These are phyloP conservation scores for Agrocybe praecox DNA, from an alignment of 768 basidiomycete species.

Conservation along the genomic window DNA sequence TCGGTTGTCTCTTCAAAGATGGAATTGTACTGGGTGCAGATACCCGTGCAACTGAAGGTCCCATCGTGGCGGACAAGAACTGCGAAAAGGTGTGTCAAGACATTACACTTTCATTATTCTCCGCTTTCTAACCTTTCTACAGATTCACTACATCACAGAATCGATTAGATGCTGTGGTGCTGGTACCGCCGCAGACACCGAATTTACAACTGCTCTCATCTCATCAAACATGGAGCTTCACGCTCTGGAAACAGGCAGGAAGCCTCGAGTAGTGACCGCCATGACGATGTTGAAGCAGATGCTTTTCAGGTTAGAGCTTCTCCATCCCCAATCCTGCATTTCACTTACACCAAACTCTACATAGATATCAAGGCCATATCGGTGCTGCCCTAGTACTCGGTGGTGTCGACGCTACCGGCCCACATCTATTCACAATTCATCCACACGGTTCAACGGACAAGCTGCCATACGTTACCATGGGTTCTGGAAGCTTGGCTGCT, in stretches of 20 bases:
- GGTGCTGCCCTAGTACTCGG: slow-evolving; percentile 97
- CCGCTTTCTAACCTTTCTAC: slow-evolving; percentile 1
- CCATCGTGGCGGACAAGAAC: slow-evolving; percentile 98
- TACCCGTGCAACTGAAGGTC: slow-evolving; percentile 92
- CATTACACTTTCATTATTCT: not conserved
- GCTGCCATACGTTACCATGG: slow-evolving; percentile 98
- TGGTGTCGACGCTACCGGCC: slow-evolving; percentile 92
- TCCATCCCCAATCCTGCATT: not conserved
- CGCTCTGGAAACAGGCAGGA: slow-evolving; percentile 85
- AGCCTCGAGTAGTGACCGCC: slow-evolving; percentile 93
- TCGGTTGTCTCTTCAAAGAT: slow-evolving; percentile 90
- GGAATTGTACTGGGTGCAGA: slow-evolving; percentile 96
- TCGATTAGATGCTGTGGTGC: slow-evolving; percentile 98
- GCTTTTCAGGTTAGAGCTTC: slow-evolving; percentile 72
- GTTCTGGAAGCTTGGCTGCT: slow-evolving; percentile 92
- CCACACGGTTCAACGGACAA: slow-evolving; percentile 99
- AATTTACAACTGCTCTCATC: slow-evolving; percentile 93
- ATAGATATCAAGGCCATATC: slow-evolving; percentile 88
- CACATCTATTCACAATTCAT: slow-evolving; percentile 94
- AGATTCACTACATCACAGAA: slow-evolving; percentile 98
- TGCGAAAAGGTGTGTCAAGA: slow-evolving; percentile 85
- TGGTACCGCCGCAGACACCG: slow-evolving; percentile 98
- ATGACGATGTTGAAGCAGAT: slow-evolving; percentile 99
- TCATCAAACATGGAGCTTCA: slow-evolving; percentile 96
- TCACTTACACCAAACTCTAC: not conserved